phyloP scores from a whole-genome alignment of 2,329 filamentous ascomycete species.

The Dothideomycetes sp. region DNA sequence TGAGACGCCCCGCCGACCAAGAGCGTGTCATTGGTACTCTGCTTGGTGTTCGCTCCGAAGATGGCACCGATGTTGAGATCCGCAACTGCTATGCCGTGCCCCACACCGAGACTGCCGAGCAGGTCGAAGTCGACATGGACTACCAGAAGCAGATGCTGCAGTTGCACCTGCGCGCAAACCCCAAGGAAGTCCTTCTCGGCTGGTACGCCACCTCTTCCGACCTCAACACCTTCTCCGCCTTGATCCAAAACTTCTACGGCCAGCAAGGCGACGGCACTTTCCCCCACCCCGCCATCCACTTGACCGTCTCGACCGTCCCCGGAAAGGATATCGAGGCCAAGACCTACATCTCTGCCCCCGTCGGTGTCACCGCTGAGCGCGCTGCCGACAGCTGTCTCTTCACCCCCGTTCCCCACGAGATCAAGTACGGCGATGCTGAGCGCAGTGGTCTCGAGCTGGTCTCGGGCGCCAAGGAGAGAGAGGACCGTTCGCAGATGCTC shows the following conservation, averaged over 20 bases:
- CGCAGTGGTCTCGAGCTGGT: conserved; percentile 75
- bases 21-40: conserved; percentile 95
- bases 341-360: conserved; percentile 91
- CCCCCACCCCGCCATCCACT: conserved; percentile 92
- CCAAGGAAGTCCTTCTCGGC: conserved; percentile 86
- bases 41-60: conserved; percentile 85
- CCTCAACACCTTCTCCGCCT: conserved; percentile 94
- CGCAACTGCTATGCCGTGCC: conserved; percentile 95
- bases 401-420: conserved; percentile 91
- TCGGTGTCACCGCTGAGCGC: conserved; percentile 88
- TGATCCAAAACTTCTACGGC: conserved; percentile 99
- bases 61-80: conserved; percentile 94
- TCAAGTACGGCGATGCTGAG: conserved; percentile 76
- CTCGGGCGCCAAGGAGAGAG: conserved; percentile 67
- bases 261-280: conserved; percentile 94
- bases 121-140: conserved; percentile 99
- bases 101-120: conserved; percentile 95
- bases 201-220: conserved; percentile 98
- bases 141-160: conserved; percentile 99
- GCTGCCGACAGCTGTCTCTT: conserved; percentile 95
- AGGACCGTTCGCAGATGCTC: conserved; percentile 63
- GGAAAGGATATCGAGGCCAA: conserved; percentile 82
- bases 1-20: conserved; percentile 83
- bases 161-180: conserved; percentile 85
- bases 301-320: conserved; percentile 85